These are phyloP conservation scores for Yarrowia sp. DNA, from an alignment of 805 yeast species.

Conservation along the genomic window DNA sequence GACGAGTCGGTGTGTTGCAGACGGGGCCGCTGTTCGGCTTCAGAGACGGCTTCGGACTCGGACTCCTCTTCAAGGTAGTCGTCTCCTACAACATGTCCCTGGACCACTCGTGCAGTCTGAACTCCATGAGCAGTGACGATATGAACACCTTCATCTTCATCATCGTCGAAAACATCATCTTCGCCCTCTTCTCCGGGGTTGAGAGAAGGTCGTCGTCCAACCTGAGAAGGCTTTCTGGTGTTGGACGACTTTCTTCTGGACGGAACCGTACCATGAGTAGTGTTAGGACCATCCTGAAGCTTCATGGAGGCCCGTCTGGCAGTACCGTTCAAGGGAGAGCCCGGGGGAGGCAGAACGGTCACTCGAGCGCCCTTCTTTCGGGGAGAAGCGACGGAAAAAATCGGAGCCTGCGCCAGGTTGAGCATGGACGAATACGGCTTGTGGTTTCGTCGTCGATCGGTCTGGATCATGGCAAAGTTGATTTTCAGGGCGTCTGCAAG, in stretches of 20 bases:
- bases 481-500: conserved; percentile 95
- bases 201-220: conserved; percentile 29
- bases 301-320: conserved; percentile 22
- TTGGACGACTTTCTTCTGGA: conserved; percentile 22
- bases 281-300: conserved; percentile 24
- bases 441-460: conserved; percentile 68
- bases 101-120: conserved; percentile 93
- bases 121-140: conserved; percentile 42
- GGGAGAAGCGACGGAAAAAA: conserved; percentile 20
- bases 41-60: conserved; percentile 31
- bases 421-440: conserved; percentile 25
- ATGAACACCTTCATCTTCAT: conserved; percentile 35
- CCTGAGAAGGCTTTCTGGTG: conserved; percentile 21
- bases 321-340: conserved; percentile 16
- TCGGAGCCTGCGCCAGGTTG: conserved; percentile 23
- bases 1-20: conserved; percentile 29
- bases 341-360: conserved; percentile 19
- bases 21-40: neutral
- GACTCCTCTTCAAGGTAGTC: conserved; percentile 50
- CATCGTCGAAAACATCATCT: conserved; percentile 30
- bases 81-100: conserved; percentile 96
- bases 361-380: conserved; percentile 24
- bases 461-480: conserved; percentile 98
- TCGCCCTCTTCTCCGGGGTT: conserved; percentile 31
- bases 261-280: conserved; percentile 24